Percentiles rank a stretch among this genome's conserved stretches.
These are phyloP conservation scores for Microbotryum violaceum DNA, from an alignment of 1,284 basidiomycete genomes.

Conservation along the genomic window DNA sequence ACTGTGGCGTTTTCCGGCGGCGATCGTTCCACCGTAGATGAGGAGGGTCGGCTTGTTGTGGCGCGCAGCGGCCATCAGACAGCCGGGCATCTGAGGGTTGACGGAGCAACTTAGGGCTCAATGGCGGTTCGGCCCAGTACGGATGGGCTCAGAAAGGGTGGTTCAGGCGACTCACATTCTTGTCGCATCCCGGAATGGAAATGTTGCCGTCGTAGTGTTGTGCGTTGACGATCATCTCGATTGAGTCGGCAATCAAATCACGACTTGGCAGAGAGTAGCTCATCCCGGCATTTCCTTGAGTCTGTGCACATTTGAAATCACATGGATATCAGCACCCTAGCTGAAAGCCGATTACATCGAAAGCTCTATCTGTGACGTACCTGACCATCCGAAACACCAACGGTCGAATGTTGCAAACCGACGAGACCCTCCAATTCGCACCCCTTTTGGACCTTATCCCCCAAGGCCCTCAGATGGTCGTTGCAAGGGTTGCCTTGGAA, in stretches of 20 bases:
- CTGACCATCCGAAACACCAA: slow-evolving; percentile 7
- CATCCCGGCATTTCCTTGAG: slow-evolving; percentile 45
- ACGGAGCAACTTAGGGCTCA: too few species aligned
- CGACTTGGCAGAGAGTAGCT: slow-evolving; percentile 78
- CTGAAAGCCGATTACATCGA: too few species aligned
- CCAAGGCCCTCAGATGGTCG: slow-evolving; percentile 5
- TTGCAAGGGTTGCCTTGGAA: slow-evolving; percentile 14
- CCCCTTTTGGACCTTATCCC: slow-evolving; percentile 8
- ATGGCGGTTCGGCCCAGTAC: slow-evolving; percentile 35
- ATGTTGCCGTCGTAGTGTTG: slow-evolving; percentile 12
- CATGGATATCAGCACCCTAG: too few species aligned
- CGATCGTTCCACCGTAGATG: slow-evolving; percentile 18
- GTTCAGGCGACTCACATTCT: too few species aligned
- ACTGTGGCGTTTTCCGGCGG: slow-evolving; percentile 1
- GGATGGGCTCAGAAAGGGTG: slow-evolving; percentile 49
- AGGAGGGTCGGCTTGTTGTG: slow-evolving; percentile 48
- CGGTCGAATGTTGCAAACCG: slow-evolving; percentile 6
- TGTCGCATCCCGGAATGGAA: slow-evolving; percentile 7
- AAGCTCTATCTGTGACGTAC: not conserved
- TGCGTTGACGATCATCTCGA: slow-evolving; percentile 52
- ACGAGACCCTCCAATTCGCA: slow-evolving; percentile 9
- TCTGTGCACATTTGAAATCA: not conserved
- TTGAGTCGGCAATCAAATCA: slow-evolving; percentile 80
- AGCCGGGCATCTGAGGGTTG: too few species aligned
- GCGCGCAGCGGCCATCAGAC: slow-evolving; percentile 45